Conservation (phyloP, 352 stramenopile genomes). For the Lagenidium giganteum region DNA sequence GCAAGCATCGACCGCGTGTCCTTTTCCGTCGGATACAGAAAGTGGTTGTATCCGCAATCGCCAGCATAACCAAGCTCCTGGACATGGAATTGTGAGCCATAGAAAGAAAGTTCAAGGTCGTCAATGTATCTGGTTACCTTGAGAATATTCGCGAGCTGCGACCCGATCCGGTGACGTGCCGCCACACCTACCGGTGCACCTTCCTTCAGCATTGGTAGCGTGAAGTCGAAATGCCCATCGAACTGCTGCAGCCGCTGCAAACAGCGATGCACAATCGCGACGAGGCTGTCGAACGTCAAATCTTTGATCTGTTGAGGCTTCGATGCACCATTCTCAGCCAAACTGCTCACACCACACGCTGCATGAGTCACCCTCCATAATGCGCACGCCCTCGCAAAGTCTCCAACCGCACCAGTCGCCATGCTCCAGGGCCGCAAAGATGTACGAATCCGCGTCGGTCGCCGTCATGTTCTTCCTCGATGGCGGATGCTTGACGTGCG, state of each 20-base stretch:
- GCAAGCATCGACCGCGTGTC: slow-evolving; percentile 61
- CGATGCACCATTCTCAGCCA: too few relatives aligned
- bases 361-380: too few relatives aligned
- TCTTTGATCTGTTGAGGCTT: not conserved
- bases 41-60: slow-evolving; percentile 78
- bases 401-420: slow-evolving; percentile 28
- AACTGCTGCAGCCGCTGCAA: slow-evolving; percentile 20
- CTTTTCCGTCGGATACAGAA: slow-evolving; percentile 75
- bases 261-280: slow-evolving; percentile 26
- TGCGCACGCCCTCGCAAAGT: too few relatives aligned
- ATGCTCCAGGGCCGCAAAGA: slow-evolving; percentile 45
- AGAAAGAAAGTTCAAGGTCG: slow-evolving; percentile 2
- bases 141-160: slow-evolving; percentile 45
- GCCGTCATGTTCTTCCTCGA: slow-evolving; percentile 14
- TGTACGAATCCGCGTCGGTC: slow-evolving; percentile 38
- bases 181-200: slow-evolving; percentile 45
- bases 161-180: slow-evolving; percentile 51
- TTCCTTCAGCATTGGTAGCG: slow-evolving; percentile 6
- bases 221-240: slow-evolving; percentile 12
- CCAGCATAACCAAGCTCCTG: slow-evolving; percentile 64
- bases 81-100: not conserved
- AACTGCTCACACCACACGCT: not conserved
- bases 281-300: slow-evolving; percentile 32
- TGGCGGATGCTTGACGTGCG: too few relatives aligned
- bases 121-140: slow-evolving; percentile 52